A percentile compares a stretch with the other conserved stretches of the same genome.
Conservation (phyloP, 2,329 filamentous ascomycete genomes). For the Microsporum audouinii region DNA sequence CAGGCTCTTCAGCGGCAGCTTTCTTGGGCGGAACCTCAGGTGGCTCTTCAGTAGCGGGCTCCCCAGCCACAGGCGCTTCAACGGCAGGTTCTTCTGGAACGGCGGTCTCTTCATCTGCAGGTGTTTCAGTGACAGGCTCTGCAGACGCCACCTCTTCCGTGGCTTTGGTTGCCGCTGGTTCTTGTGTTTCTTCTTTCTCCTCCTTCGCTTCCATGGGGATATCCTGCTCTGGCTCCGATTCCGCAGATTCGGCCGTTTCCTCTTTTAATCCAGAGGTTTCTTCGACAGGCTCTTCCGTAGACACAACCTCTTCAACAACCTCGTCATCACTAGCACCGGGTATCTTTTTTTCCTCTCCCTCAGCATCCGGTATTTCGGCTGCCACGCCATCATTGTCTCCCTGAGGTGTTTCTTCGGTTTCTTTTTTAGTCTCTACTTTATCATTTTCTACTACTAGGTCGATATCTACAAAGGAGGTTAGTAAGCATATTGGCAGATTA, state of each 20-base stretch:
- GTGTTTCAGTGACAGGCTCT: constrained; percentile 12
- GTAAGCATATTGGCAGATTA: not conserved
- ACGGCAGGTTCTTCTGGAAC: constrained; percentile 4
- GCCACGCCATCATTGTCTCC: not conserved
- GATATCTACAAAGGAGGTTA: constrained; percentile 8
- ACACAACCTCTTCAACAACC: not conserved
- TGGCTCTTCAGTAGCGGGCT: constrained; percentile 10
- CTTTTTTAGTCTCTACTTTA: constrained; percentile 14
- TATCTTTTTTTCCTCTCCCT: constrained; percentile 1
- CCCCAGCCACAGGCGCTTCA: not conserved
- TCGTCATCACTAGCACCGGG: constrained; percentile 1
- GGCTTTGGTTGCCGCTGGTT: constrained; percentile 6
- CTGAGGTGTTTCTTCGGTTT: constrained; percentile 7
- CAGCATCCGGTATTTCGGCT: not conserved
- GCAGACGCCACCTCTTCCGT: constrained; percentile 9
- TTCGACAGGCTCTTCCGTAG: too few relatives aligned
- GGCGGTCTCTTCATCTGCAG: constrained; percentile 14
- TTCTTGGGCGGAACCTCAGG: constrained; percentile 9
- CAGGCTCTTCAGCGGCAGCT: constrained; percentile 11
- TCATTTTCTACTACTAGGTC: constrained; percentile 10
- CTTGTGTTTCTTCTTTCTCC: constrained; percentile 8
- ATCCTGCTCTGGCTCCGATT: too few relatives aligned
- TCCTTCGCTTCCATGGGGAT: too few relatives aligned
- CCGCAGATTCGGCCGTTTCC: too few relatives aligned
- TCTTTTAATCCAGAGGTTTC: too few relatives aligned